Base-by-base conservation (phyloP, 2,329 filamentous ascomycete species). In the Paecilomyces sp. region DNA sequence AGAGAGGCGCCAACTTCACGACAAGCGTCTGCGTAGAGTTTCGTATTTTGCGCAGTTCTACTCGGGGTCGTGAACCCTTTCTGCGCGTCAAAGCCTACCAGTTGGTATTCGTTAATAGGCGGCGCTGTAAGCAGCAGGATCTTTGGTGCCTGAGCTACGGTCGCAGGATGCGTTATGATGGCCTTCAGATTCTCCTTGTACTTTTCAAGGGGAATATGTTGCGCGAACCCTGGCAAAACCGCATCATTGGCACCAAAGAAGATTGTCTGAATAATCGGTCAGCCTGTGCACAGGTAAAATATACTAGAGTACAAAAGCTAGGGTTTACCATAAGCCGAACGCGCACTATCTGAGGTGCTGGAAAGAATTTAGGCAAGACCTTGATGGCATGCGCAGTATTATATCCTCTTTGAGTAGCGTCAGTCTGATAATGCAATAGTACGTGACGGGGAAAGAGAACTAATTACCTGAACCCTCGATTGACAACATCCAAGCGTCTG, bases 231-330 rank as follows among this genome's bases (percentile, higher is more conserved):
- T 3, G 85, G 83, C 3, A 95, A 74, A 58, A 87, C 87, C 3
- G 93, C 88, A 74, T 97, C 94, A 71, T 99, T 97, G 66, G 94
- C 91, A 18, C 94, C 94, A 61, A 97, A 87, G 65, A 96, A 88
- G 60, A 96, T 76, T 47, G 89, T 79, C 89, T 92, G 60, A 28
- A 28, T 28, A 22, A 50, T n/a, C 31, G 36, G 53, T 63, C 25
- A 64, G 58, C 57, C 25, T 30, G 47, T 53, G 36, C 24, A 18
- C 13, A 22, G 28, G n/a, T 31, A 22, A 3, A 18, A 8, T 47
- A 47, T 8, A 47, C n/a, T n/a, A 47, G 41, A n/a, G 11, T 24
- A 22, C 15, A 24, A 53, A 22, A 9, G 31, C 28, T 24, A 34
- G 36, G n/a, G 18, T 51, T 56, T 70, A 79, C 77, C 75, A 80